Evolutionary conservation across 2,329 filamentous ascomycete genomes (phyloP).

Genomic region (Epicoccum nigrum): DNA sequence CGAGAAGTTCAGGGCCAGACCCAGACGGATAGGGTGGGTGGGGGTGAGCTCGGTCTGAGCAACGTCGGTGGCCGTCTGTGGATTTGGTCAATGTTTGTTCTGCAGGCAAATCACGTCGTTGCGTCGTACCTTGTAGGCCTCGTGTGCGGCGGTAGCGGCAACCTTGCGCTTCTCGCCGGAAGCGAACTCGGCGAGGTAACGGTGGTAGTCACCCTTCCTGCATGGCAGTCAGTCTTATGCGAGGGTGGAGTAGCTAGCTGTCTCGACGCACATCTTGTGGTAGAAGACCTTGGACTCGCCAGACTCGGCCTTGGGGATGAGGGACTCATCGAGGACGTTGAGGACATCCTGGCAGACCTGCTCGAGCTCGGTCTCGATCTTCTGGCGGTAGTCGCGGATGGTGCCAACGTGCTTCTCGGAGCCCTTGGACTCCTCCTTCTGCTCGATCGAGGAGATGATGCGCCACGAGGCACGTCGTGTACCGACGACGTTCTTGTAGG

Average conservation of each 20-base stretch:
- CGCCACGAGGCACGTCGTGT: conserved; percentile 98
- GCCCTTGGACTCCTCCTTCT: conserved; percentile 99
- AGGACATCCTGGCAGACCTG: conserved; percentile 98
- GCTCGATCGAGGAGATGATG: conserved; percentile 99
- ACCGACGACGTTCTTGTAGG: conserved; percentile 99
- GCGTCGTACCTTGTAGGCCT: conserved; percentile 91
- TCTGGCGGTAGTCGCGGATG: conserved; percentile 96
- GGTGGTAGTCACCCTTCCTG: conserved; percentile 98
- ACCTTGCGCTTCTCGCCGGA: conserved; percentile 90
- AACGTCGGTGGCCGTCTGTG: conserved; percentile 92
- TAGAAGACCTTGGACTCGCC: conserved; percentile 99
- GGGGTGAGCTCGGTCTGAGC: conserved; percentile 97
- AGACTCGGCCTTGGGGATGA: conserved; percentile 94
- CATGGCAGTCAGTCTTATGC: conserved; percentile 24
- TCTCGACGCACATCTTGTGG: conserved; percentile 90
- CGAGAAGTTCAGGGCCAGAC: conserved; percentile 97
- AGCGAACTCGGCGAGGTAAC: conserved; percentile 92
- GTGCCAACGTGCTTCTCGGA: conserved; percentile 91
- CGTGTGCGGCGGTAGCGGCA: conserved; percentile 83
- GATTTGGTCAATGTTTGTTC: conserved; percentile 26
- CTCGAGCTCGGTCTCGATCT: conserved; percentile 97
- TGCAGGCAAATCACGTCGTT: conserved; percentile 19
- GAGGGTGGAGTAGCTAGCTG: conserved; percentile 6
- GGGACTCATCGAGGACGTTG: conserved; percentile 87
- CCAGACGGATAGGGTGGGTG: conserved; percentile 96